These are phyloP conservation scores for Venturia effusa DNA, from an alignment of 2,329 filamentous ascomycete species.

Conservation along the genomic window DNA sequence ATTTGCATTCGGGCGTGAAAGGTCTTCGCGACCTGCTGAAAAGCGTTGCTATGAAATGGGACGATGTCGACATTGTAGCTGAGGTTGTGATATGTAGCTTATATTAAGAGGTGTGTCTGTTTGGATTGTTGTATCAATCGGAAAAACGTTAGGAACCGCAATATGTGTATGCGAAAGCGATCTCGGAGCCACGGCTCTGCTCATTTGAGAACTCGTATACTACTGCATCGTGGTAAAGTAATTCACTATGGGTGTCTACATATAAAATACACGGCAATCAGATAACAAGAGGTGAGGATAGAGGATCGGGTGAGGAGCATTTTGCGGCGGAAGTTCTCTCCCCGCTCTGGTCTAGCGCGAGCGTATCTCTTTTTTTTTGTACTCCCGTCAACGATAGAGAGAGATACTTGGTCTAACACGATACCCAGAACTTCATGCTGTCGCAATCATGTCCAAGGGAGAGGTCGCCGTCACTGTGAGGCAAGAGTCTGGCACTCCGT, in stretches of 20 bases:
- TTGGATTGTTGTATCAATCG: background rate
- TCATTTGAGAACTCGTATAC: too few relatives aligned
- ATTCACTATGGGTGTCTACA: background rate
- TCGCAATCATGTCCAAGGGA: conserved; percentile 60
- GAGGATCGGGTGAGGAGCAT: background rate
- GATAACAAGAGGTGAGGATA: background rate
- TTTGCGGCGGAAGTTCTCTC: background rate
- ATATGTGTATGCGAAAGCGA: background rate
- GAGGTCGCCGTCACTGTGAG: conserved; percentile 39
- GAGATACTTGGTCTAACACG: background rate
- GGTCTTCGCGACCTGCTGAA: background rate
- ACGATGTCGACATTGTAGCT: background rate
- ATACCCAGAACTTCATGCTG: background rate
- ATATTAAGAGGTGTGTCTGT: background rate
- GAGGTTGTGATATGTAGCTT: background rate
- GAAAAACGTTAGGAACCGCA: background rate
- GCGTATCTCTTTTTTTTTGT: background rate
- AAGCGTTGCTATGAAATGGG: background rate
- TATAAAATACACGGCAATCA: background rate
- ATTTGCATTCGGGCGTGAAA: background rate
- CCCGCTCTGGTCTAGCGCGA: background rate
- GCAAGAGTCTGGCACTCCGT: conserved; percentile 25
- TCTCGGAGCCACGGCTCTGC: background rate
- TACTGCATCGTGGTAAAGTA: too few relatives aligned
- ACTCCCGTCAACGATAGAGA: background rate